Conservation (phyloP, 2,329 filamentous ascomycete genomes). For the Cladosporium sp. region DNA sequence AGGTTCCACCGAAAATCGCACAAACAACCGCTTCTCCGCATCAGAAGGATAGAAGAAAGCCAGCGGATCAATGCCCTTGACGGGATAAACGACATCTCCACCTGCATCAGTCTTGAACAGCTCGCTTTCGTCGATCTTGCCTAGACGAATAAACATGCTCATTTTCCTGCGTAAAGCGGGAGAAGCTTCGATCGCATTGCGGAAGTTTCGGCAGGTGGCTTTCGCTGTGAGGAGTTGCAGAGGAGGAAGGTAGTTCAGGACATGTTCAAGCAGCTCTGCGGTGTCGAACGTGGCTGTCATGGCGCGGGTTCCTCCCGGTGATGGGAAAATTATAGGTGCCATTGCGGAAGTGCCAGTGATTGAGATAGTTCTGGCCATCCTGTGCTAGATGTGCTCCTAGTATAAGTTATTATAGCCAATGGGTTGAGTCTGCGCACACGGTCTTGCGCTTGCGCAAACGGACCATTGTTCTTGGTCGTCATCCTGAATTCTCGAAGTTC, state of each 20-base stretch:
- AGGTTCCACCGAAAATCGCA: background rate
- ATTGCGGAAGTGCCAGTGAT: background rate
- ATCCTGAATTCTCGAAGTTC: background rate
- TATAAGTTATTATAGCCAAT: no score
- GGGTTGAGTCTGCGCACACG: background rate
- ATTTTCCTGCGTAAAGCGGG: background rate
- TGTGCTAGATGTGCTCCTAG: no score
- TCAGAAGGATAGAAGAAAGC: slow-evolving; percentile 5
- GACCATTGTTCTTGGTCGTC: background rate
- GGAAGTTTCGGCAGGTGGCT: background rate
- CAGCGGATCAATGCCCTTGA: background rate
- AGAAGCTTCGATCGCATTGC: background rate
- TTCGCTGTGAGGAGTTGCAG: background rate
- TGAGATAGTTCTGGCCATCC: background rate
- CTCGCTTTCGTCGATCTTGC: background rate
- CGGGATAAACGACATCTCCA: background rate
- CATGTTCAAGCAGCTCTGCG: slow-evolving; percentile 8
- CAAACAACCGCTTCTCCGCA: slow-evolving; percentile 1
- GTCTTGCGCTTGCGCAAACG: background rate
- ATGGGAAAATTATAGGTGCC: background rate
- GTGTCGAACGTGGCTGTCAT: slow-evolving; percentile 1
- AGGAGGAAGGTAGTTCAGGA: background rate
- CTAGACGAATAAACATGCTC: background rate
- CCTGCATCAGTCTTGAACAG: background rate
- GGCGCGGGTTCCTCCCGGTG: background rate